phyloP scores from a whole-genome alignment of 176 grass and related monocot species.

The sorghum (Sorghum bicolor) region DNA sequence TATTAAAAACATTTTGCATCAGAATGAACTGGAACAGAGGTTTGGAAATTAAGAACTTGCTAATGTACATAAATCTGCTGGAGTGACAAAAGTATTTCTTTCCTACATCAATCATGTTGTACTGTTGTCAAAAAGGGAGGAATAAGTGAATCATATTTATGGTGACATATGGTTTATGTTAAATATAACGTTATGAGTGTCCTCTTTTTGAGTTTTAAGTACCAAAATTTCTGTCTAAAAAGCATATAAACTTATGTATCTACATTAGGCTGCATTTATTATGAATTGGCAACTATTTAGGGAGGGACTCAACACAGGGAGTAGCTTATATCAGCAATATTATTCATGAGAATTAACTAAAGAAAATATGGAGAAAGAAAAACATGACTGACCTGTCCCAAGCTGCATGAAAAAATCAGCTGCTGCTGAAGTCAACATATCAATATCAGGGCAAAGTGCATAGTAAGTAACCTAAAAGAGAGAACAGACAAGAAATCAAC shows the following conservation, averaged over 20 bases:
- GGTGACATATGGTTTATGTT: conserved; percentile 7
- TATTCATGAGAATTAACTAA: conserved; percentile 4
- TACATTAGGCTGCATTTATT: not conserved
- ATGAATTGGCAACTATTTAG: not conserved
- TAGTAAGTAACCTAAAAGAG: conserved; percentile 77
- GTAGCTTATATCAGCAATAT: not conserved
- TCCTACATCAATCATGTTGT: not conserved
- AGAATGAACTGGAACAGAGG: conserved; percentile 10
- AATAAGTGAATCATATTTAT: not conserved
- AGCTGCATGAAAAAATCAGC: conserved; percentile 87
- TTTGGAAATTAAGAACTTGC: conserved; percentile 14
- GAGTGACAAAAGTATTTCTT: conserved; percentile 22
- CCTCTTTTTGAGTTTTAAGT: not conserved
- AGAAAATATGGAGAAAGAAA: conserved; percentile 11
- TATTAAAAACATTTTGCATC: not conserved
- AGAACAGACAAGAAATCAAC: conserved; percentile 11
- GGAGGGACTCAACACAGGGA: not conserved
- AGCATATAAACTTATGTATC: not conserved
- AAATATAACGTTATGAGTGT: conserved; percentile 8
- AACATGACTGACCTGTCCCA: conserved; percentile 63
- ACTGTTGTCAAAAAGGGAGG: conserved; percentile 14
- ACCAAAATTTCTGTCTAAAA: not conserved
- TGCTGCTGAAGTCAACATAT: conserved; percentile 75
- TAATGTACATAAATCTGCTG: not conserved
- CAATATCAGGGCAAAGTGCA: conserved; percentile 91